Percentiles rank a stretch among this genome's conserved stretches.
These are phyloP conservation scores for Stenocarpella maydis DNA, from an alignment of 2,329 filamentous ascomycete genomes.

Conservation along the genomic window DNA sequence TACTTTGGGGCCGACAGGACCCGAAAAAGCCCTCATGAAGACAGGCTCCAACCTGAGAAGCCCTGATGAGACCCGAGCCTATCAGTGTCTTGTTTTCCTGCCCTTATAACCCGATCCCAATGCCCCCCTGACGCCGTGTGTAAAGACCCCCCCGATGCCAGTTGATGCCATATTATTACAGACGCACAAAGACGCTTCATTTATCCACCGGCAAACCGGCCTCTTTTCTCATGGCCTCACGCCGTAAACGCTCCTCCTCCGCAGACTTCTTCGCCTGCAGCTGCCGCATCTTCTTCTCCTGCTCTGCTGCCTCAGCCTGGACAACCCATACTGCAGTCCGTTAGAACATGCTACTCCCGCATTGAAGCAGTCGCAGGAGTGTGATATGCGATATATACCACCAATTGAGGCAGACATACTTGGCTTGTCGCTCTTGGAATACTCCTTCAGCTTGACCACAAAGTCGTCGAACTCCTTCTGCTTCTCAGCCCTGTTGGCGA, in stretches of 20 bases:
- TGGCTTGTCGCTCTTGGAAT: constrained; percentile 89
- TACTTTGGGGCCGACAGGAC: background rate
- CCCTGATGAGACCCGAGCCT: background rate
- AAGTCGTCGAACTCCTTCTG: constrained; percentile 92
- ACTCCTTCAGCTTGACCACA: constrained; percentile 82
- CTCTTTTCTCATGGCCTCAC: constrained; percentile 59
- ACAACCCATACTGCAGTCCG: constrained; percentile 57
- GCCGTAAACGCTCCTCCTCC: constrained; percentile 52
- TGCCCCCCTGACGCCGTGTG: constrained; percentile 34
- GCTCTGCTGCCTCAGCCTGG: constrained; percentile 57
- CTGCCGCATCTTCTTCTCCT: constrained; percentile 48
- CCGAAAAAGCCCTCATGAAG: background rate
- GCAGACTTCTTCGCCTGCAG: constrained; percentile 48
- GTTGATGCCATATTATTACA: constrained; percentile 14
- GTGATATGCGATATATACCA: background rate
- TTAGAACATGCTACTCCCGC: constrained; percentile 30
- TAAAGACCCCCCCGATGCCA: constrained; percentile 24
- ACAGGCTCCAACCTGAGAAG: background rate
- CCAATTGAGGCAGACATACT: constrained; percentile 64
- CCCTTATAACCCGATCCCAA: constrained; percentile 5
- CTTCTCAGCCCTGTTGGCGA: constrained; percentile 78
- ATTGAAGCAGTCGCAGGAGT: too few relatives aligned
- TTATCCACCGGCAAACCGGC: constrained; percentile 52
- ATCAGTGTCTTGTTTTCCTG: background rate
- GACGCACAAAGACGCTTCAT: constrained; percentile 26